Base-by-base conservation (phyloP, 768 basidiomycete species). In the Suillus sp. region DNA sequence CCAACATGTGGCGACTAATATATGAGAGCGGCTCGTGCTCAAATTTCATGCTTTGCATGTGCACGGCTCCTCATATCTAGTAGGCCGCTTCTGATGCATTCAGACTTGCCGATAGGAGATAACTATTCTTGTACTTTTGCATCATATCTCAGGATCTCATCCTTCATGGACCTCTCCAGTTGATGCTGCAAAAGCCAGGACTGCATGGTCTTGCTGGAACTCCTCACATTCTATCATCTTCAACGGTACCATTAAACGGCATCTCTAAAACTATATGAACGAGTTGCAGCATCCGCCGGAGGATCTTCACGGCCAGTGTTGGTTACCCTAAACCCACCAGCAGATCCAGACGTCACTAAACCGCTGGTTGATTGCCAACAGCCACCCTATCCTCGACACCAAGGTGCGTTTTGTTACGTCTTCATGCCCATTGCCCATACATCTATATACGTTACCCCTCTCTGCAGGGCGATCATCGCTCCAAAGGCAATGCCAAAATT, bases 181-280 rank as follows among this genome's bases (percentile, higher is more conserved):
- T 92, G 16, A 91, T 92, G 89, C 92, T n/a, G n/a, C 90, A 0
- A 78, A 77, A 62, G 77, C 78, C 55, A 76, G 82, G 22, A 65
- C 77, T 13, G 89, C 88, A 0, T 92, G 90, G 87, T 87, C 89
- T 0, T 88, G 88, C 66, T 92, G 90, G 90, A 93, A 92, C 71
- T 92, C 70, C 73, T 91, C n/a, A 86, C 88, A 1, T 78, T 74
- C 40, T 8, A 9, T 51, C 50, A 32, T 20, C 18, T 51, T 51
- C 30, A 51, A 51, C 9, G 16, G 27, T 20, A 32, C 51, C 50
- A 4, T 54, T 58, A 60, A 40, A 40, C 51, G 9, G 22, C 27
- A 40, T 42, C 30, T 59, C 16, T n/a, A 70, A 83, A 90, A 92
- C 71, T 83, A 83, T 50, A 91, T 91, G 91, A 92, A 91, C 70